These are phyloP conservation scores for Pichia sp. DNA, from an alignment of 1,139 yeast genomes.

Conservation along the genomic window DNA sequence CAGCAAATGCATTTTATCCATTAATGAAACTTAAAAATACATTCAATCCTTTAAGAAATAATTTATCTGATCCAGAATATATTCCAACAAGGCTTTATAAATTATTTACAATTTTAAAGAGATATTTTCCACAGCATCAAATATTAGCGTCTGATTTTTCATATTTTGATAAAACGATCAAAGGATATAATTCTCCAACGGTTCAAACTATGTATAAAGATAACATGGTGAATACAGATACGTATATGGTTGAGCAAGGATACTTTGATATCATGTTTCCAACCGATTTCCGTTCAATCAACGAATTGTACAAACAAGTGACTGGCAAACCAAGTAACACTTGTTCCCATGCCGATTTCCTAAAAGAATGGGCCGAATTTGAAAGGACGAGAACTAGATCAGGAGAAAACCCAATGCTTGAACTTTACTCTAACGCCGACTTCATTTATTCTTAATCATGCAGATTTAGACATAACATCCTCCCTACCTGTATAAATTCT, in stretches of 20 bases:
- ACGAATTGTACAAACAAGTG: slow-evolving; percentile 57
- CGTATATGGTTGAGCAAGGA: slow-evolving; percentile 80
- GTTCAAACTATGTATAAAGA: slow-evolving; percentile 74
- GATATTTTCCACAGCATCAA: slow-evolving; percentile 70
- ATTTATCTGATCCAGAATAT: slow-evolving; percentile 68
- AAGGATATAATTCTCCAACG: slow-evolving; percentile 73
- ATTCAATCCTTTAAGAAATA: slow-evolving; percentile 55
- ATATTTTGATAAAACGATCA: slow-evolving; percentile 51
- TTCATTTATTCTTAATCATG: slow-evolving; percentile 46
- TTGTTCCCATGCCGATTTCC: slow-evolving; percentile 56
- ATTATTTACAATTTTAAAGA: slow-evolving; percentile 57
- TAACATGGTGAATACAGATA: slow-evolving; percentile 60
- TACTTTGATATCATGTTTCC: slow-evolving; percentile 84
- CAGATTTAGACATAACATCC: too few relatives aligned
- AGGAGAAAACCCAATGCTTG: slow-evolving; percentile 87
- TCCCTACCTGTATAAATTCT: too few relatives aligned
- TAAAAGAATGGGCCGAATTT: slow-evolving; percentile 66
- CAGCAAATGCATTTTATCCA: slow-evolving; percentile 25
- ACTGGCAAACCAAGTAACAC: slow-evolving; percentile 56
- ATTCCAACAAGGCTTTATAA: slow-evolving; percentile 72
- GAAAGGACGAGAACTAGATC: slow-evolving; percentile 62
- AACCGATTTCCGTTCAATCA: slow-evolving; percentile 63
- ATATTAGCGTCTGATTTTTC: slow-evolving; percentile 71
- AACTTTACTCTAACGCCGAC: slow-evolving; percentile 71
- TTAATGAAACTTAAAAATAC: slow-evolving; percentile 30